Evolutionary conservation across 805 yeast genomes (phyloP), one percentile per base, ranked within the genome.

Genomic region (Ogataea pilisensis): DNA sequence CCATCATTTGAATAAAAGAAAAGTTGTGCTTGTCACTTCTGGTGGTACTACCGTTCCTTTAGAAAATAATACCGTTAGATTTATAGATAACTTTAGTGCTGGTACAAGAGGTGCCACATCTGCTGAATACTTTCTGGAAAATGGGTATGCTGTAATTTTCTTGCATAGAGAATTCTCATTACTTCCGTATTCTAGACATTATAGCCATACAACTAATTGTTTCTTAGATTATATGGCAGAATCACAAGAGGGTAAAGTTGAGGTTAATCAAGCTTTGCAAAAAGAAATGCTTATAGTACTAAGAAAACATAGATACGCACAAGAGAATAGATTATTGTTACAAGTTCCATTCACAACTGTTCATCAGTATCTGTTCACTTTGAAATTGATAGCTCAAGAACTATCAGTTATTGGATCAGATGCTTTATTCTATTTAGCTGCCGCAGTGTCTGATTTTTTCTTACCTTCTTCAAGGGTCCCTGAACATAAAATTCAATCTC

Each of bases 41-140:
- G 99, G 99, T 19, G 99, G 99, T 18, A 93, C 99, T 1, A 91
- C 97, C 0, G 99, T 93, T 0, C 99, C 99, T 0, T 68, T 93
- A 49, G 99, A 93, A 57, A 90, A 89, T 63, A 93, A 93, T 58
- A 93, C 99, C 0, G 99, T 93, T 6, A 68, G 99, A 39, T 93
- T 93, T 63, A 89, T 93, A 55, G 99, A 93, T 64, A 93, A 93
- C 58, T 93, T 93, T 61, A 82, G 93, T 49, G 98, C 98, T 19
- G 99, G 99, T 19, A 93, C 97, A 0, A 77, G 99, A 63, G 99
- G 99, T 41, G 95, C 99, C 4, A 80, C 96, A 0, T 82, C 95
- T 30, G 96, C 98, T 4, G 99, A 93, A 62, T 83, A 86, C 57
- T 87, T 91, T 51, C 66, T 93, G 39, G 86, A 83, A 41, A 68